Conservation (phyloP, 257 asterid species). For the Solanum lycopersicoides region DNA sequence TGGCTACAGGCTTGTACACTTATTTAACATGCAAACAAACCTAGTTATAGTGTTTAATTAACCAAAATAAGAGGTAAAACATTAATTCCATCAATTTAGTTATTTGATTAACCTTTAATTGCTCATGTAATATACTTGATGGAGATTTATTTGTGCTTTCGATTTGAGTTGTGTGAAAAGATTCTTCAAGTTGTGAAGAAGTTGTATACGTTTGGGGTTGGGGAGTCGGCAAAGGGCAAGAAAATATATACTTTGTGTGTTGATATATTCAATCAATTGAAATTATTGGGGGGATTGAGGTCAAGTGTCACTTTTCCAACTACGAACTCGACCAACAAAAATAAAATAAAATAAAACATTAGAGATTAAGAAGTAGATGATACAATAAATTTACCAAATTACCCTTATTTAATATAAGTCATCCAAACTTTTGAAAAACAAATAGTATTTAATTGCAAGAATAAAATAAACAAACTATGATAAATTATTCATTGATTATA, state of each 20-base stretch:
- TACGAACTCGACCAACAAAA: neutral
- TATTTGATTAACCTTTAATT: too few species aligned
- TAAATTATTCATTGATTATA: too few species aligned
- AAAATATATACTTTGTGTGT: neutral
- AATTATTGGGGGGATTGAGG: neutral
- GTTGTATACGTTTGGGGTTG: neutral
- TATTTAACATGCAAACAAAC: neutral
- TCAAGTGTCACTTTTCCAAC: neutral
- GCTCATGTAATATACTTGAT: too few species aligned
- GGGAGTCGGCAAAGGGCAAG: neutral
- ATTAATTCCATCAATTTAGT: neutral
- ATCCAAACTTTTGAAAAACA: too few species aligned
- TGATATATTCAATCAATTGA: neutral
- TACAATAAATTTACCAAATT: neutral
- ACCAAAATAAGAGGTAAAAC: neutral
- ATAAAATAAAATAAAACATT: too few species aligned
- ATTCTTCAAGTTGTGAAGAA: neutral
- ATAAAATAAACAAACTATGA: fast-evolving
- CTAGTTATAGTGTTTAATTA: neutral
- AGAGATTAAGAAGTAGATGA: too few species aligned
- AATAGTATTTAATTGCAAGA: neutral
- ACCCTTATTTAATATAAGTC: neutral
- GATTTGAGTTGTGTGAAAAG: too few species aligned
- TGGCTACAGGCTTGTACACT: neutral
- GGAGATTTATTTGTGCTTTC: too few species aligned